phyloP scores from a whole-genome alignment of 1,284 basidiomycete genomes.

The Heterobasidion occidentale region DNA sequence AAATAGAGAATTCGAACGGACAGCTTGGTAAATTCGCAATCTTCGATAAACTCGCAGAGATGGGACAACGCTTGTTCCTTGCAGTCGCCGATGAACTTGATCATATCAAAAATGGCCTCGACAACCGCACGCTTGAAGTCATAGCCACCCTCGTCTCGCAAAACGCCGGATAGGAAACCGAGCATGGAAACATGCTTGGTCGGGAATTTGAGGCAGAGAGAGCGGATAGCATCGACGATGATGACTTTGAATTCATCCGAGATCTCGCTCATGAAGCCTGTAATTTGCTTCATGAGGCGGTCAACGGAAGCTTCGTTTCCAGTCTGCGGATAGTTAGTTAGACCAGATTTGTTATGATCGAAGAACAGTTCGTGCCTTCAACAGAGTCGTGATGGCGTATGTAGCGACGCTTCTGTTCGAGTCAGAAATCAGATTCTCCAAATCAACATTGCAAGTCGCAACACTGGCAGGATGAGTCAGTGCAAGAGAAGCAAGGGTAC shows the following conservation, averaged over 20 bases:
- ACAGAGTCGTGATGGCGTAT: conserved; percentile 96
- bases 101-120: conserved; percentile 99
- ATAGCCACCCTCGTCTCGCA: conserved; percentile 97
- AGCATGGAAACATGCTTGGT: conserved; percentile 94
- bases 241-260: conserved; percentile 99
- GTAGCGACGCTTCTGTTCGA: conserved; percentile 95
- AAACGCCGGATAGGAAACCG: conserved; percentile 87
- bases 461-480: conserved; percentile 81
- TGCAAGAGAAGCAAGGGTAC: conserved; percentile 87
- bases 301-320: conserved; percentile 99
- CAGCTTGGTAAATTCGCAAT: conserved; percentile 99
- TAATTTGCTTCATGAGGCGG: conserved; percentile 98
- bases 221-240: conserved; percentile 97
- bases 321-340: conserved; percentile 42
- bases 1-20: conserved; percentile 95
- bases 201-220: conserved; percentile 98
- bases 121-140: conserved; percentile 99
- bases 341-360: background rate
- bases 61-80: conserved; percentile 97
- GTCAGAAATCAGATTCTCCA: conserved; percentile 97
- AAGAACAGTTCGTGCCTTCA: conserved; percentile 58
- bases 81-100: conserved; percentile 93
- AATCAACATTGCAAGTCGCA: conserved; percentile 92
- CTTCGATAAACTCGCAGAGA: conserved; percentile 99
- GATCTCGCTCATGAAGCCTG: conserved; percentile 98